phyloP scores from a whole-genome alignment of 163 green algal species.

The Coccomyxa subellipsoidea region DNA sequence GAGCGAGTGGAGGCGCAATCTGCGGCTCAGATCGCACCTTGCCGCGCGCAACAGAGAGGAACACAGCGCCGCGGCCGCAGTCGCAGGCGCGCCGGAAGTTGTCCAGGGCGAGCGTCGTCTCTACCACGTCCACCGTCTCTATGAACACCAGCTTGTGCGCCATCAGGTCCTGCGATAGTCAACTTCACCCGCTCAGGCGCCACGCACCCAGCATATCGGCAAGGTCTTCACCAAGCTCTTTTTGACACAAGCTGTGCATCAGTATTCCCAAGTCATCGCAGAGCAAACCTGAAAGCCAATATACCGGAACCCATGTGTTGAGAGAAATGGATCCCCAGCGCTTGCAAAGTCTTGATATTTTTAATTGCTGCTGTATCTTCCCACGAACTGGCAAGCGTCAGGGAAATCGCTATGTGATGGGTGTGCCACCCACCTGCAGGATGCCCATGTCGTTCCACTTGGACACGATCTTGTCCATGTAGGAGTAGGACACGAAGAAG shows the following conservation, averaged over 20 bases:
- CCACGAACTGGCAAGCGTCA: too few species aligned
- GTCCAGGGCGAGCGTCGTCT: conserved; percentile 97
- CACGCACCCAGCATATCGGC: not conserved
- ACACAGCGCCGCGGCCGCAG: conserved; percentile 91
- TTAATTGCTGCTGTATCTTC: too few species aligned
- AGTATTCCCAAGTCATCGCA: too few species aligned
- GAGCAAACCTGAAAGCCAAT: too few species aligned
- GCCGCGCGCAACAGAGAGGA: conserved; percentile 83
- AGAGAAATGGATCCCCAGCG: too few species aligned
- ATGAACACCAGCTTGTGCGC: conserved; percentile 98
- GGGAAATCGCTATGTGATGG: too few species aligned
- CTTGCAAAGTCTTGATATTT: too few species aligned
- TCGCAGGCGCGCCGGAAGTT: conserved; percentile 97
- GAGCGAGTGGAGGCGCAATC: not conserved
- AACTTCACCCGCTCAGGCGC: not conserved
- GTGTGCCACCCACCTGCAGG: conserved; percentile 66
- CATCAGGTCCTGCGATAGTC: conserved; percentile 74
- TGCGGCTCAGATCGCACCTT: conserved; percentile 43
- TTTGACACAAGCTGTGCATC: too few species aligned
- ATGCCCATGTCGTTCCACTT: conserved; percentile 94
- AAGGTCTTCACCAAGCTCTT: too few species aligned
- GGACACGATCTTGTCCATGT: conserved; percentile 95
- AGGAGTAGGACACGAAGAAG: conserved; percentile 97
- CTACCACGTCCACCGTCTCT: conserved; percentile 96
- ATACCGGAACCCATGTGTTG: too few species aligned